Conservation (phyloP, 768 basidiomycete genomes). For the Kondoa subrosea region DNA sequence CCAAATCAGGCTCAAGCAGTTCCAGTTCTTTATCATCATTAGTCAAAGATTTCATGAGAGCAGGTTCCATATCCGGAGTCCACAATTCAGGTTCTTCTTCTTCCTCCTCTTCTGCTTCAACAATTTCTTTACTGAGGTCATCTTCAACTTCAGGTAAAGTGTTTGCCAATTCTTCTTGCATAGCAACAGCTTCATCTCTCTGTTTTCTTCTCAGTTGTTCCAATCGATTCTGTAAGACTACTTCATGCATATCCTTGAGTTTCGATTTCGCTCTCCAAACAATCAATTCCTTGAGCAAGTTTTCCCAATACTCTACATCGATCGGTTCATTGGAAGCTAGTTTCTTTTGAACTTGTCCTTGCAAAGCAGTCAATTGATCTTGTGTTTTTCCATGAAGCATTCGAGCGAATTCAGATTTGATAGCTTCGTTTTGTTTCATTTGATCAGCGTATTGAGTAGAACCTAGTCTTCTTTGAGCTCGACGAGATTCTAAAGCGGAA, state of each 20-base stretch:
- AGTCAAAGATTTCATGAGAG: conserved; percentile 53
- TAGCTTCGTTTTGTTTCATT: conserved; percentile 32
- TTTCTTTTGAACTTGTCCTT: conserved; percentile 72
- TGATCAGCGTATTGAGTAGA: conserved; percentile 24
- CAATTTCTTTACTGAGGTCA: conserved; percentile 32
- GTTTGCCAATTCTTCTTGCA: conserved; percentile 58
- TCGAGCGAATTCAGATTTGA: conserved; percentile 65
- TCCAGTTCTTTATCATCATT: conserved; percentile 68
- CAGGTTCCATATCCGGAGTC: conserved; percentile 58
- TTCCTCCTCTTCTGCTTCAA: conserved; percentile 31
- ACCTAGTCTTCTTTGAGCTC: conserved; percentile 39
- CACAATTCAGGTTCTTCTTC: conserved; percentile 46
- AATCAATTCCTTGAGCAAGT: conserved; percentile 68
- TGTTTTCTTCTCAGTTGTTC: conserved; percentile 92
- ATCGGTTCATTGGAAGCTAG: conserved; percentile 80
- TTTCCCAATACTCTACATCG: conserved; percentile 96
- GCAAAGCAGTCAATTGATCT: conserved; percentile 63
- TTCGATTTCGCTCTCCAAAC: conserved; percentile 99
- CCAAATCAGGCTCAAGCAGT: conserved; percentile 45
- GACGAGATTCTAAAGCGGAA: conserved; percentile 61
- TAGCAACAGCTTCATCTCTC: conserved; percentile 83
- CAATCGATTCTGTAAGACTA: conserved; percentile 85
- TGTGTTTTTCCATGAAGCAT: conserved; percentile 72
- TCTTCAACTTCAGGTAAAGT: conserved; percentile 41
- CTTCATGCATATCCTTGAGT: conserved; percentile 78